Base-by-base conservation (phyloP, 345 rosid genomes). In the Anastatica hierochuntica region DNA sequence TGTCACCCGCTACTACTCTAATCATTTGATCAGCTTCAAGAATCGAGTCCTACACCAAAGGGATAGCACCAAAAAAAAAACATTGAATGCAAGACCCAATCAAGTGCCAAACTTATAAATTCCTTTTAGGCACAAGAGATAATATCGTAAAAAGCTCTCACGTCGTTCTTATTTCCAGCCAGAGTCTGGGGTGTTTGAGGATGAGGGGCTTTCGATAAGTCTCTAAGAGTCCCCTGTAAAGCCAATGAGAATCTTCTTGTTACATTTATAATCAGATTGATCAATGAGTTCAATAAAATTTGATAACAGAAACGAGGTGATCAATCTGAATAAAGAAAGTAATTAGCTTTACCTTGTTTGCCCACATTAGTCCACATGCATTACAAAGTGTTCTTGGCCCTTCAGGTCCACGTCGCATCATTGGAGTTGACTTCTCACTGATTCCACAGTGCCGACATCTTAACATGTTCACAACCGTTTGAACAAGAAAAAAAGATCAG, bases 321-420 rank as follows among this genome's bases (percentile, higher is more conserved):
- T n/a, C n/a, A n/a, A n/a, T n/a, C n/a, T n/a, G n/a, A n/a, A n/a
- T n/a, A n/a, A n/a, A n/a, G n/a, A n/a, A n/a, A n/a, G n/a, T n/a
- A n/a, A n/a, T n/a, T n/a, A n/a, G n/a, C n/a, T n/a, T 63, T 64
- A 71, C 86, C 80, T 80, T 80, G 61, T 80, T 80, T 56, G 86
- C 86, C 86, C 86, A 80, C 83, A 77, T 80, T 46, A 80, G 82
- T 52, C 86, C 86, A 66, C 86, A 80, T 8, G 85, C 85, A 68
- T 80, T 80, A 68, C 85, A 80, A 66, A 80, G 85, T 35, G 80
- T 80, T 68, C 86, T 80, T 36, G 86, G 86, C 27, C 86, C 86
- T 71, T 71, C 80, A 55, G 86, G 86, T 68, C 86, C 86, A 19
- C 82, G 82, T 27, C 86, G 63, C 86, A 80, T 80, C 86, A 77